These are phyloP conservation scores for Fraxinus xanthoxyloides DNA, from an alignment of 305 asterid genomes.

Conservation along the genomic window DNA sequence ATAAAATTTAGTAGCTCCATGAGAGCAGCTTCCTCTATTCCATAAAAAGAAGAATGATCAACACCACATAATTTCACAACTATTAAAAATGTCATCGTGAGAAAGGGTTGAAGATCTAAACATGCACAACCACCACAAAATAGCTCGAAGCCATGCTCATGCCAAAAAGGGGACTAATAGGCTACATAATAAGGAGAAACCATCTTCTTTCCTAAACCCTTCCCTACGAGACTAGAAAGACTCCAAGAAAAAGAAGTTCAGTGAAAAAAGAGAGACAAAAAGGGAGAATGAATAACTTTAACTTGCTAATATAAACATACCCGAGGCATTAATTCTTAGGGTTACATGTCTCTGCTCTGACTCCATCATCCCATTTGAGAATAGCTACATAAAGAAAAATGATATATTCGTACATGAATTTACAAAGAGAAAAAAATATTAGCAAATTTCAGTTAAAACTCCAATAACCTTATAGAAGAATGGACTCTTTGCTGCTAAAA, in stretches of 20 bases:
- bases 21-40: constrained; percentile 40
- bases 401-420: constrained; percentile 16
- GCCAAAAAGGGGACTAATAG: not conserved
- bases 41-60: constrained; percentile 19
- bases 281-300: not conserved
- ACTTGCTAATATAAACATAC: constrained; percentile 36
- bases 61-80: not conserved
- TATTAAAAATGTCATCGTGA: not conserved
- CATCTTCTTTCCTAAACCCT: not conserved
- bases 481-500: constrained; percentile 91
- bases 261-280: not conserved
- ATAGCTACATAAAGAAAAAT: constrained; percentile 48
- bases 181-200: not conserved
- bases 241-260: not conserved
- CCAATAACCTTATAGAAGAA: constrained; percentile 79
- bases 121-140: not conserved
- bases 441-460: constrained; percentile 11
- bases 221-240: not conserved
- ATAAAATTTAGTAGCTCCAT: constrained; percentile 41
- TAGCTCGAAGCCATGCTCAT: not conserved
- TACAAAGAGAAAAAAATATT: not conserved
- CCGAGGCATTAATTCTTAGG: constrained; percentile 78
- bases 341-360: constrained; percentile 95
- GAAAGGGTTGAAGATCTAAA: not conserved
- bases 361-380: constrained; percentile 98